These are phyloP conservation scores for Rhizopogon vesiculosus DNA, from an alignment of 768 basidiomycete genomes.

Conservation along the genomic window DNA sequence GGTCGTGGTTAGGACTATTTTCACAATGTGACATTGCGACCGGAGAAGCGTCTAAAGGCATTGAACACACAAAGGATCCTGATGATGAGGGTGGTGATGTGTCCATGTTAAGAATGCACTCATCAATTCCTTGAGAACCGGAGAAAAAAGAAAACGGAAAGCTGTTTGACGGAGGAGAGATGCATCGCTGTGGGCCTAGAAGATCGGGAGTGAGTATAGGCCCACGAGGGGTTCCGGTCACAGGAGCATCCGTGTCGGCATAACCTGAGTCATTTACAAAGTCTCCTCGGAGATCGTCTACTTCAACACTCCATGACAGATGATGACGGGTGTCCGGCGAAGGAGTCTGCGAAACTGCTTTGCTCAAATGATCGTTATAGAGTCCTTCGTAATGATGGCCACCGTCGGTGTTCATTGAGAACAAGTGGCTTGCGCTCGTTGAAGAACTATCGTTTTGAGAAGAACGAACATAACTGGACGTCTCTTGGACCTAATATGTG, in stretches of 20 bases:
- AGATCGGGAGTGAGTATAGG: background rate
- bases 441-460: background rate
- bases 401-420: background rate
- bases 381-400: background rate
- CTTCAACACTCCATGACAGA: background rate
- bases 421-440: background rate
- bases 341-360: background rate
- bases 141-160: constrained; percentile 14
- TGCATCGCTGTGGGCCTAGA: background rate
- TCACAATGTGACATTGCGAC: background rate
- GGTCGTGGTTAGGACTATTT: background rate
- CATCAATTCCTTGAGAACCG: constrained; percentile 9
- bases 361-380: background rate
- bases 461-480: background rate
- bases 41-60: background rate
- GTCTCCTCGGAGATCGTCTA: background rate
- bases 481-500: background rate
- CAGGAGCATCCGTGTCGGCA: background rate
- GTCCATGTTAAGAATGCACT: constrained; percentile 17
- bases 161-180: constrained; percentile 12
- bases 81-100: constrained; percentile 12
- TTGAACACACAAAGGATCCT: background rate
- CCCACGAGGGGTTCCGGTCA: background rate
- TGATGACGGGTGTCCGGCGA: background rate
- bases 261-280: constrained; percentile 2